Base-by-base conservation (phyloP, 176 grass and related monocot genomes). In the Phyllostachys edulis region DNA sequence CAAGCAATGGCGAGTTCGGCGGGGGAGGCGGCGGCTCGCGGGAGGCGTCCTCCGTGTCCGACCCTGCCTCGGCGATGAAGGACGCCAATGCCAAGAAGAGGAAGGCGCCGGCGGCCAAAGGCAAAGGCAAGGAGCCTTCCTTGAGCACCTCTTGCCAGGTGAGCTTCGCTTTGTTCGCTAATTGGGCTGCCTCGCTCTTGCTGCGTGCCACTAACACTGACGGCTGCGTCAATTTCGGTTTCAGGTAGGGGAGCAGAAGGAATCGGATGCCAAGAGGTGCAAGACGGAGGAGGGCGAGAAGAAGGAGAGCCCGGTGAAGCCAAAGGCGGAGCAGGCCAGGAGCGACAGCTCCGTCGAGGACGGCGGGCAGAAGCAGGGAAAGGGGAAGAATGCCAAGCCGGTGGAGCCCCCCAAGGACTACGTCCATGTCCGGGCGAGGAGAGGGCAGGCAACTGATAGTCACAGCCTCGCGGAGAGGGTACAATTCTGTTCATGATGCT, bases 391-490 rank as follows among this genome's bases (percentile, higher is more conserved):
- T 90, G 72, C 72, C 16, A 98, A 90, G 80, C 77, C 71, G 56
- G 86, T 67, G 17, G 96, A 98, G 44, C 93, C 96, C 0, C 96
- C 83, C 54, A 95, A 92, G 67, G 96, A 98, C 82, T 98, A 98
- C 72, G 90, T 98, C 86, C 96, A 98, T 91, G 96, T 95, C 56
- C 92, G 96, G 84, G 96, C 96, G 11, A 93, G 96, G 82, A 90
- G 96, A 88, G 96, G 96, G 0, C 93, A 98, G 85, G 96, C 96
- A 0, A 98, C 96, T 18, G 96, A 95, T 36, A 98, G 92, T 84
- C 94, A 97, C 79, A 94, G 94, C 90, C 94, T 97, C 29, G 94
- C 94, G 5, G 95, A 97, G 89, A 90, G 96, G 89, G 96, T 98
- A 95, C 6, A 54, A 49, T 64, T 76, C 50, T 70, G 40, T n/a